These are phyloP conservation scores for Chlorella sp. DNA, from an alignment of 139 green algal genomes.

Conservation along the genomic window DNA sequence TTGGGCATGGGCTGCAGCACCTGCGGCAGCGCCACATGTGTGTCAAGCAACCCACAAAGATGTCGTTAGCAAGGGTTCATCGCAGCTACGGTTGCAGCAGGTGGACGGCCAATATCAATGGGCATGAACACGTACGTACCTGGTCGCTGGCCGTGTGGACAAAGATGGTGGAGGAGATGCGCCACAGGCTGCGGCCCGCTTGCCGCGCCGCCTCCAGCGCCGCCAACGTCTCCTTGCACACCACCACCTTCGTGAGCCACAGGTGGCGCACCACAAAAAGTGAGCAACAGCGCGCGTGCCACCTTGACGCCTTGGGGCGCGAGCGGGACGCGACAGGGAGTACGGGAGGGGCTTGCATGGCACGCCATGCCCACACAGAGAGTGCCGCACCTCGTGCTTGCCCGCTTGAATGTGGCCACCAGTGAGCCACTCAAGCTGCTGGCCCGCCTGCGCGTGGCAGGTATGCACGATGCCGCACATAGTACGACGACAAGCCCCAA, in stretches of 20 bases:
- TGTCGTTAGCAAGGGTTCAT: no score
- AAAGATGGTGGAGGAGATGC: constrained; percentile 88
- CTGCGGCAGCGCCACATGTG: no score
- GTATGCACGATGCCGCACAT: no score
- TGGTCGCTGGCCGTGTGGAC: constrained; percentile 36
- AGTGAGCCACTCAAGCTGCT: constrained; percentile 89
- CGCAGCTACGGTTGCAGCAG: no score
- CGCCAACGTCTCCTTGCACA: constrained; percentile 52
- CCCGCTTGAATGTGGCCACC: constrained; percentile 72
- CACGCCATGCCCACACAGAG: background rate
- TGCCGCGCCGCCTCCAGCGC: constrained; percentile 45
- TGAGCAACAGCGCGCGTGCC: no score
- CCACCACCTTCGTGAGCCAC: no score
- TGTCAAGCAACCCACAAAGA: no score
- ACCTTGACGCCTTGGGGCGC: background rate
- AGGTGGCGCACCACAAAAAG: background rate
- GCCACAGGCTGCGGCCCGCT: constrained; percentile 63
- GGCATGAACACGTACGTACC: no score
- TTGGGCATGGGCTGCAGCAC: background rate
- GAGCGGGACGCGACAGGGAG: background rate
- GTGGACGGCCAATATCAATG: no score
- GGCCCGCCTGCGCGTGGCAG: constrained; percentile 81
- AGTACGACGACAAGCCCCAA: no score
- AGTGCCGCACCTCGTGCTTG: constrained; percentile 79
- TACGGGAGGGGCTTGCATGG: background rate